A percentile compares a stretch with the other conserved stretches of the same genome.
Conservation (phyloP, 495 filamentous ascomycete species). For the Neurospora sp. region DNA sequence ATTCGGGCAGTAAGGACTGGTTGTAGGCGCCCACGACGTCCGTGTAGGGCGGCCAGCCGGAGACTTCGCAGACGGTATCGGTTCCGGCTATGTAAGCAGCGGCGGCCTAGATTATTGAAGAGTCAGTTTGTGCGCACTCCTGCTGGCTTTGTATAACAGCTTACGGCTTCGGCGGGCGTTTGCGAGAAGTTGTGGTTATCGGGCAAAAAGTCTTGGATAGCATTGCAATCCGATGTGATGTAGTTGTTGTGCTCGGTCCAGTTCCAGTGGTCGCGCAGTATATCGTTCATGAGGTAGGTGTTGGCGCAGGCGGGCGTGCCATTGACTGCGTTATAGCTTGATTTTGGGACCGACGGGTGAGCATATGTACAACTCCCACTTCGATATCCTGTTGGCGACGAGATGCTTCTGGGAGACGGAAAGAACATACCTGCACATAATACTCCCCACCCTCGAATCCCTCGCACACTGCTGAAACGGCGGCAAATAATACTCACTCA, state of each 20-base stretch:
- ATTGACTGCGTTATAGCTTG: constrained; percentile 34
- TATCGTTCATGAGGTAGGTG: constrained; percentile 27
- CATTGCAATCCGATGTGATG: constrained; percentile 36
- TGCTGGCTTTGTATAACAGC: too few species aligned
- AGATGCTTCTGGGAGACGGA: neutral
- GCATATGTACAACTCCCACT: neutral
- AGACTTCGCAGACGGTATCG: constrained; percentile 25
- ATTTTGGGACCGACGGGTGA: neutral
- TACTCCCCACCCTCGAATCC: constrained; percentile 32
- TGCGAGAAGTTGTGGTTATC: constrained; percentile 25
- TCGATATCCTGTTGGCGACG: neutral
- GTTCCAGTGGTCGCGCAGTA: constrained; percentile 38
- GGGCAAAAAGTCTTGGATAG: constrained; percentile 13
- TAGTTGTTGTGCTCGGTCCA: constrained; percentile 34
- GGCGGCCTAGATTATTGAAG: constrained; percentile 11
- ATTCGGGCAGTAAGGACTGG: constrained; percentile 23
- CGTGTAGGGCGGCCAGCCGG: constrained; percentile 15
- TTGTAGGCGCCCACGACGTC: constrained; percentile 24
- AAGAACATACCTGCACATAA: constrained; percentile 31
- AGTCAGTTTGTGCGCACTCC: too few species aligned
- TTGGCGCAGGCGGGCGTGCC: constrained; percentile 35
- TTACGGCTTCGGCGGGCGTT: constrained; percentile 17
- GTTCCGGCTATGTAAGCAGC: constrained; percentile 26
- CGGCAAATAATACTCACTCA: constrained; percentile 39
- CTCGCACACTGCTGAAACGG: constrained; percentile 36